Percentiles rank a stretch among this genome's conserved stretches.
These are phyloP conservation scores for Nakataea oryzae DNA, from an alignment of 2,329 filamentous ascomycete genomes.

Conservation along the genomic window DNA sequence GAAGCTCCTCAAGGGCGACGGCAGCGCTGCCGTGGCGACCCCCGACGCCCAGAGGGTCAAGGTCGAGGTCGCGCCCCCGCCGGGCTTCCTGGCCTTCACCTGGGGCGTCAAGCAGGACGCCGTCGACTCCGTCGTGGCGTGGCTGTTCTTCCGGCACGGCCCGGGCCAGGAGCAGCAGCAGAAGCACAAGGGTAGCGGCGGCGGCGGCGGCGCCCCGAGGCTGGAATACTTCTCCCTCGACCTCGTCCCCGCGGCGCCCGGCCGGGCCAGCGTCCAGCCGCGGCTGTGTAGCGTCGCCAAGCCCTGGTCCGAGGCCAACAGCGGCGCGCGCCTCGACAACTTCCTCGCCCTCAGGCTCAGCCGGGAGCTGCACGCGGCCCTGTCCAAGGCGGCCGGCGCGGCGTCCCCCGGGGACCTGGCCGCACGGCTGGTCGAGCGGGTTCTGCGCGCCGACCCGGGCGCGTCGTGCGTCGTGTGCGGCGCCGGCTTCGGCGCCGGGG, in stretches of 20 bases:
- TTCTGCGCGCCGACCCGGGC: background rate
- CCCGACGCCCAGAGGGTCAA: too few relatives aligned
- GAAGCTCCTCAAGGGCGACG: background rate
- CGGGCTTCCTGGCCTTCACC: background rate
- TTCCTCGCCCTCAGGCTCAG: background rate
- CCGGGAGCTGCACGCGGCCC: background rate
- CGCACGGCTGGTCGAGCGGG: background rate
- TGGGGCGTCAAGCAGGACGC: background rate
- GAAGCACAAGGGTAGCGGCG: too few relatives aligned
- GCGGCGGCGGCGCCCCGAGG: too few relatives aligned
- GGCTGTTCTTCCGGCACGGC: background rate
- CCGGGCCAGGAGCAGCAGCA: background rate
- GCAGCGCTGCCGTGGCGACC: too few relatives aligned
- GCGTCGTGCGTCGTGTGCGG: background rate
- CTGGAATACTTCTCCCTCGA: background rate
- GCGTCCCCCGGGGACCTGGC: too few relatives aligned
- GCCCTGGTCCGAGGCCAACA: background rate
- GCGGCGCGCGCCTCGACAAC: background rate
- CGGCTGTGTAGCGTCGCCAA: background rate
- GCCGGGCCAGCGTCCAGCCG: too few relatives aligned
- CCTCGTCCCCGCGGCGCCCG: background rate
- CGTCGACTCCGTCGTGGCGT: background rate
- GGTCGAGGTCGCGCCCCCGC: background rate
- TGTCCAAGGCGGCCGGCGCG: background rate
- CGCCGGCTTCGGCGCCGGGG: background rate